A percentile compares a stretch with the other conserved stretches of the same genome.
Evolutionary conservation across 768 basidiomycete species (phyloP).

Genomic region (Tulasnella sp.): DNA sequence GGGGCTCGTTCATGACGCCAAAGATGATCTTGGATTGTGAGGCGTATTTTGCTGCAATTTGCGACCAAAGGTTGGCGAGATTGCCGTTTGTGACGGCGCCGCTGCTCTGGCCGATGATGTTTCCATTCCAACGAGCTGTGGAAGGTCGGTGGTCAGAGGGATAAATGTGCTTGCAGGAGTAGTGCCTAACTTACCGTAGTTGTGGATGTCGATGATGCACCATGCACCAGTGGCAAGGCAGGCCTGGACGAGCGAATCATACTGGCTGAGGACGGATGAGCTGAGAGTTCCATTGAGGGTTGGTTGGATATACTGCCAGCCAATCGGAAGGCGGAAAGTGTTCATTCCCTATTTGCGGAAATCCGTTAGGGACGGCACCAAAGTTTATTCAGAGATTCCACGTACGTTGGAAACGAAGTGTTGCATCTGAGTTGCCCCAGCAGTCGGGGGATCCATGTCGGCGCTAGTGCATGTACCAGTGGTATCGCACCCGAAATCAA

Average conservation of each 20-base stretch:
- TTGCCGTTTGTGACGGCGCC: background rate
- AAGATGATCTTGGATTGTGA: conserved; percentile 16
- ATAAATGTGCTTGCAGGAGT: too few relatives aligned
- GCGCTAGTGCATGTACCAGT: background rate
- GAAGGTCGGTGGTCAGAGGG: too few relatives aligned
- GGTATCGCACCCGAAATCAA: background rate
- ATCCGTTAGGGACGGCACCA: background rate
- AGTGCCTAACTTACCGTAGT: background rate
- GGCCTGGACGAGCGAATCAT: background rate
- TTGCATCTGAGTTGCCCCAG: conserved; percentile 36
- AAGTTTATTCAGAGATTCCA: background rate
- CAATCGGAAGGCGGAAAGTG: conserved; percentile 48
- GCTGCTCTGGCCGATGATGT: conserved; percentile 9
- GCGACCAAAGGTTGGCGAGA: background rate
- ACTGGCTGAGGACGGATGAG: background rate
- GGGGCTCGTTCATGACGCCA: conserved; percentile 41
- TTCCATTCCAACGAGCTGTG: conserved; percentile 4
- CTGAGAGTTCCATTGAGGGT: background rate
- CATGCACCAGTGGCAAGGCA: background rate
- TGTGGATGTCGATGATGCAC: conserved; percentile 10
- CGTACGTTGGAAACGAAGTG: conserved; percentile 47
- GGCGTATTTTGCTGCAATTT: background rate
- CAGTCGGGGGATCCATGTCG: too few relatives aligned
- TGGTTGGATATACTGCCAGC: conserved; percentile 36
- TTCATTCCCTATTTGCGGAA: conserved; percentile 35